Evolutionary conservation across 768 basidiomycete species (phyloP).

Genomic region (Porphyrellus cyaneotinctus): DNA sequence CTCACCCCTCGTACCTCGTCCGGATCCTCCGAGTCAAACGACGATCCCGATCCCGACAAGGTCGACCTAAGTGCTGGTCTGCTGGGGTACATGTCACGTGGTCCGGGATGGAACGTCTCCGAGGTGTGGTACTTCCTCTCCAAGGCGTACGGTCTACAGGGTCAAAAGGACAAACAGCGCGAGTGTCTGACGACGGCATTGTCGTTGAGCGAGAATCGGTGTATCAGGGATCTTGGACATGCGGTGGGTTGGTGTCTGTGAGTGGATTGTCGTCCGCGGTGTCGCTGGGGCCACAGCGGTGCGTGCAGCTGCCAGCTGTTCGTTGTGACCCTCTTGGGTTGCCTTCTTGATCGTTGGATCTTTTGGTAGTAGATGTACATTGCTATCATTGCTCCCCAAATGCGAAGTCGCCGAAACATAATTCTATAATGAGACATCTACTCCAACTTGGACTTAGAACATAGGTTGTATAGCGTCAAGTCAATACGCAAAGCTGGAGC

Average conservation of each 20-base stretch:
- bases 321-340: too few species aligned
- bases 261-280: background rate
- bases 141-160: constrained; percentile 74
- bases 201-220: constrained; percentile 53
- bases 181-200: constrained; percentile 75
- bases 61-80: constrained; percentile 82
- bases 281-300: too few species aligned
- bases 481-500: too few species aligned
- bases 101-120: constrained; percentile 83
- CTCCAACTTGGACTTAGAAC: too few species aligned
- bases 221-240: constrained; percentile 57
- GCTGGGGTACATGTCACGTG: constrained; percentile 71
- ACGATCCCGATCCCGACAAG: constrained; percentile 38
- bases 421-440: too few species aligned
- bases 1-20: constrained; percentile 38
- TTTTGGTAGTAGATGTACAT: too few species aligned
- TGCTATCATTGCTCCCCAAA: too few species aligned
- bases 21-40: constrained; percentile 8
- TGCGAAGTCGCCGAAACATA: too few species aligned
- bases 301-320: too few species aligned
- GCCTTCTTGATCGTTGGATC: too few species aligned
- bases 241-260: constrained; percentile 70
- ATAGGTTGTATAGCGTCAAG: too few species aligned
- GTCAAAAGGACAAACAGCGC: constrained; percentile 62
- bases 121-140: constrained; percentile 95